phyloP scores from a whole-genome alignment of 805 yeast species.

The Metschnikowia shivogae region DNA sequence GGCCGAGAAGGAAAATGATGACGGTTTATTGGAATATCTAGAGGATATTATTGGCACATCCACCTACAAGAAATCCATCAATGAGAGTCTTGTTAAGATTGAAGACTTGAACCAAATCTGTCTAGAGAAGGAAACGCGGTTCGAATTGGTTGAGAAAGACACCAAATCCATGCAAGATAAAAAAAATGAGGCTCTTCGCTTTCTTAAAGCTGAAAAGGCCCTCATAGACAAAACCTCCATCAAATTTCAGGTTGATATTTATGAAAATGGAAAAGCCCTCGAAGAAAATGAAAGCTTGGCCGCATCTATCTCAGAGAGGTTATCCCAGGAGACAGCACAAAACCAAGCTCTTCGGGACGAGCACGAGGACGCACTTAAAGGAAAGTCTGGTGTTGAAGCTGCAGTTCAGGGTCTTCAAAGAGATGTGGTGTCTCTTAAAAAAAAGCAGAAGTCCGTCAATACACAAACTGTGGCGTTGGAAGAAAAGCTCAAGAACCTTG shows the following conservation, averaged over 20 bases:
- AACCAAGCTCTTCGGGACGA: conserved; percentile 31
- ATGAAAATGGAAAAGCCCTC: conserved; percentile 38
- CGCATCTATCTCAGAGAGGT: conserved; percentile 36
- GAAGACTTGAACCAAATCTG: conserved; percentile 79
- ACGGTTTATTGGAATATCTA: conserved; percentile 87
- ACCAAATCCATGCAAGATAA: conserved; percentile 59
- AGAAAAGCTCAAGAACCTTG: conserved; percentile 69
- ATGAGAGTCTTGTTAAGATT: conserved; percentile 52
- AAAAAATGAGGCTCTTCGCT: conserved; percentile 66
- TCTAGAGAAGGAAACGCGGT: conserved; percentile 73
- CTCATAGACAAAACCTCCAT: conserved; percentile 51
- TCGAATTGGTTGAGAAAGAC: conserved; percentile 75
- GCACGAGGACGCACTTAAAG: conserved; percentile 31
- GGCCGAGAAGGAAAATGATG: conserved; percentile 88
- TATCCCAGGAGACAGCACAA: conserved; percentile 42
- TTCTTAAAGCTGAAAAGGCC: conserved; percentile 59
- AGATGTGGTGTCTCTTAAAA: conserved; percentile 20
- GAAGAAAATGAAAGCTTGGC: conserved; percentile 35
- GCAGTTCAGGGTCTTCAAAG: conserved; percentile 15
- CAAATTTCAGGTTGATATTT: conserved; percentile 50
- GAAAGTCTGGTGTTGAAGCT: conserved; percentile 18
- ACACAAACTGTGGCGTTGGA: conserved; percentile 64
- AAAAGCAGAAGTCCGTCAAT: conserved; percentile 29
- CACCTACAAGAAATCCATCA: conserved; percentile 72
- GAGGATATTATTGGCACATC: conserved; percentile 98